Percentiles rank a stretch among this genome's conserved stretches.
phyloP scores from a whole-genome alignment of 805 yeast genomes.

The Lipomyces orientalis region DNA sequence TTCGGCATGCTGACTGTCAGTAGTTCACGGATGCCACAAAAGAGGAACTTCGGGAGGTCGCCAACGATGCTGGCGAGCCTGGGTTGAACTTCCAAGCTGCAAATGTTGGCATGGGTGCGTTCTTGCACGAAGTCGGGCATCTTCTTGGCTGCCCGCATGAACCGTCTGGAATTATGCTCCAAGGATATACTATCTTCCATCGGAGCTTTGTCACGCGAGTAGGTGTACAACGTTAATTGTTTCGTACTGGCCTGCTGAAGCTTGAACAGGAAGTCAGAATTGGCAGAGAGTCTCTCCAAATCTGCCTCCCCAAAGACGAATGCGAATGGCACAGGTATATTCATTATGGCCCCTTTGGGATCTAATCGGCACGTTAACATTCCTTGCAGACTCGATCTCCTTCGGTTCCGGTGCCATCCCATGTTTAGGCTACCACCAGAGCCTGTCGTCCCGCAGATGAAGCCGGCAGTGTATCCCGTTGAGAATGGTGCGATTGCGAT shows the following conservation, averaged over 20 bases:
- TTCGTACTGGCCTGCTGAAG: neutral
- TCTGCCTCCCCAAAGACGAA: conserved; percentile 58
- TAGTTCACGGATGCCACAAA: conserved; percentile 75
- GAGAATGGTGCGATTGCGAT: conserved; percentile 56
- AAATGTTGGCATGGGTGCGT: conserved; percentile 87
- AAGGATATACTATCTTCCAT: conserved; percentile 82
- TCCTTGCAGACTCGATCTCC: conserved; percentile 58
- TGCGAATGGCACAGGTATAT: conserved; percentile 81
- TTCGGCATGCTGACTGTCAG: neutral
- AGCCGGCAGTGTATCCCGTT: conserved; percentile 56
- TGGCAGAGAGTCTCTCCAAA: conserved; percentile 49
- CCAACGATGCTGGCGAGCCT: conserved; percentile 85
- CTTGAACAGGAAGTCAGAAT: conserved; percentile 8
- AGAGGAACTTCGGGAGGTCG: conserved; percentile 71
- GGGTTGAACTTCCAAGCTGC: conserved; percentile 90
- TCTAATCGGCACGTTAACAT: neutral
- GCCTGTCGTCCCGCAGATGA: conserved; percentile 44
- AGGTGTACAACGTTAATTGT: conserved; percentile 52
- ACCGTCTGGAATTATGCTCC: conserved; percentile 84
- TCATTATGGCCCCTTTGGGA: neutral
- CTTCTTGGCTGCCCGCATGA: conserved; percentile 91
- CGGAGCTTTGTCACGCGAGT: conserved; percentile 70
- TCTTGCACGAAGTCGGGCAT: conserved; percentile 95
- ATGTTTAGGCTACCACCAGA: conserved; percentile 76
- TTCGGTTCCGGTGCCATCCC: conserved; percentile 81